Base-by-base conservation (phyloP, 164 flowering plant species). In the Stephania japonica region DNA sequence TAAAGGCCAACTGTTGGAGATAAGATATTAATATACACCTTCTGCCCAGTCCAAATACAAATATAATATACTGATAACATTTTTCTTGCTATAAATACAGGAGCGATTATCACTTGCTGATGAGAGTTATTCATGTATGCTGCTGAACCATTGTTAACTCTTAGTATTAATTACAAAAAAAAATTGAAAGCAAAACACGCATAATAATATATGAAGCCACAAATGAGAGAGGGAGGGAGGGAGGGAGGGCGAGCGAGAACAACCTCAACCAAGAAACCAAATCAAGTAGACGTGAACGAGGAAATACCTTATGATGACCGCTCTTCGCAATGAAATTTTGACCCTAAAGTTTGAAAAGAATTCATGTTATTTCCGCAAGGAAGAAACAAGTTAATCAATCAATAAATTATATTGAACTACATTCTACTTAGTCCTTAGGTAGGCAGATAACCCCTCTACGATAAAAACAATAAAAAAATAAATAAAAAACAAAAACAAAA, bases 281-380 rank as follows among this genome's bases (percentile, higher is more conserved):
- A 59, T 14, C 14, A 6, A 61, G 10, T 5, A 32, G 38, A 32
- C 38, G 38, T 32, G 38, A 61, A 64, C 26, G 19, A 32, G 21
- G 70, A 23, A 63, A 21, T 83, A 93, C 98, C 97, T 90, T 91
- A 74, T 88, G 93, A 72, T 84, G 86, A 72, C 90, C 84, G 76
- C 80, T 83, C 78, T 87, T 89, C 32, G 83, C 84, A 65, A 89
- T 78, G 81, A 94, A 90, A 53, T 80, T 78, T 65, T 69, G 88
- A 14, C 77, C 97, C 97, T 94, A 91, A 38, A 78, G 76, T 47
- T 50, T 14, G 68, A 71, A 72, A 72, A 0, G 69, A 13, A 25
- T 23, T 59, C 38, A 43, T 62, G 70, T 76, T 16, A 80, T 59
- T 62, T 66, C 50, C 41, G 16, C 24, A 23, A 26, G 38, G 11